Evolutionary conservation across 2,329 filamentous ascomycete species (phyloP), one percentile per base, ranked within the genome.

Genomic region (Exophiala sp.): DNA sequence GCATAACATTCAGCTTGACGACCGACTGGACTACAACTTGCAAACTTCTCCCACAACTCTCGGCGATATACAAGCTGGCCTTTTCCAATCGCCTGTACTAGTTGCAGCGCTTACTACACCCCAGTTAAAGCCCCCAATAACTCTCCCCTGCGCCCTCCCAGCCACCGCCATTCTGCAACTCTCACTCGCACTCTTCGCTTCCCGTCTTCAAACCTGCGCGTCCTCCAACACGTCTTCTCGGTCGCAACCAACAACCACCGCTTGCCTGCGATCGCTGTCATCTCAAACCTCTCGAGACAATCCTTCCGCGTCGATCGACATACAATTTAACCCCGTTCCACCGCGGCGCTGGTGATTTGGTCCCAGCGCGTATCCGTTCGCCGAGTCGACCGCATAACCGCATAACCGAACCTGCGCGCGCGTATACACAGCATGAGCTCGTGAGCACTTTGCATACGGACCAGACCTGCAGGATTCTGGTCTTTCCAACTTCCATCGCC

Each of bases 111-210:
- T 41, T 11, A 34, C 16, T 16, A 24, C 30, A 14, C n/a, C 54
- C 50, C 54, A 35, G 54, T 50, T 52, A 46, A 37, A 37, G 34
- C 34, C 38, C n/a, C 49, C 48, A 49, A 27, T 27, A 56, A 46
- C 47, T 51, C 21, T 48, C 45, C 42, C 50, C 23, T 46, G 14
- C 27, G 11, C 38, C 30, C 27, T 46, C 54, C 54, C 54, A 57
- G 54, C 54, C 54, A 57, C 54, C 54, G 32, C 48, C 45, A 54
- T 57, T 57, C 53, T 54, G 41, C 29, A 48, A 39, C 21, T 48
- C 29, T 14, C 40, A 46, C 44, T 46, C 46, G 19, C 19, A 43
- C 47, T 47, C 23, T 21, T 21, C 16, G 32, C 27, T 38, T 23
- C 23, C 43, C n/a, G 49, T 43, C 38, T 32, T 43, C 35, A 18